These are phyloP conservation scores for Fagus sylvatica DNA, from an alignment of 306 rosid species.

Conservation along the genomic window DNA sequence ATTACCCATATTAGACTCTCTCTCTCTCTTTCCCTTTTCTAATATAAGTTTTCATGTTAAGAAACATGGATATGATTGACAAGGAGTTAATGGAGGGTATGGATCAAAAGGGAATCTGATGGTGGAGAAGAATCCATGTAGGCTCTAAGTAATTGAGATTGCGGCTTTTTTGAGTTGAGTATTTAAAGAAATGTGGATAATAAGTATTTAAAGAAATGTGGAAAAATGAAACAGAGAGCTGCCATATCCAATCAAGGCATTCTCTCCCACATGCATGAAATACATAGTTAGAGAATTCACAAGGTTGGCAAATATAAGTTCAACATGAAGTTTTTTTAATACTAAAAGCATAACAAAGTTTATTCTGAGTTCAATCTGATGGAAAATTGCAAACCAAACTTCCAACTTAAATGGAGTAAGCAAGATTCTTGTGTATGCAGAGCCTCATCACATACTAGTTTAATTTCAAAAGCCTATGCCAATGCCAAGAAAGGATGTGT, in stretches of 20 bases:
- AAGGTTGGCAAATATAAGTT: background rate
- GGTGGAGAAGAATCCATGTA: constrained; percentile 14
- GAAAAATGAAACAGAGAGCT: background rate
- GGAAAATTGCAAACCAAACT: background rate
- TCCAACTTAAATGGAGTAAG: background rate
- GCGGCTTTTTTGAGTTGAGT: background rate
- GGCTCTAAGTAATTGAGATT: constrained; percentile 1
- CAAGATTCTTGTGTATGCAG: background rate
- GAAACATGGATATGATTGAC: background rate
- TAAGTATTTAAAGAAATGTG: background rate
- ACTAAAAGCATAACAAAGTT: background rate
- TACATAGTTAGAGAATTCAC: background rate
- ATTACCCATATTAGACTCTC: background rate
- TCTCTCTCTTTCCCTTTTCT: background rate
- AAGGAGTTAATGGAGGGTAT: constrained; percentile 9
- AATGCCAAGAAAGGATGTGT: background rate
- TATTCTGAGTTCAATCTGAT: background rate
- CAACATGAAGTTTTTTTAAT: background rate
- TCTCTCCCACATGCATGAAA: constrained; percentile 6
- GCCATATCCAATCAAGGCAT: background rate
- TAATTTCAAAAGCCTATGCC: background rate
- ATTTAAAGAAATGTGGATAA: background rate
- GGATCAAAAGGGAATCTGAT: constrained; percentile 11
- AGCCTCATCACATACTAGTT: background rate
- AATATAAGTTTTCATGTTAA: background rate